Conservation (phyloP, 2,329 filamentous ascomycete species). For the Colletotrichum eleusines region DNA sequence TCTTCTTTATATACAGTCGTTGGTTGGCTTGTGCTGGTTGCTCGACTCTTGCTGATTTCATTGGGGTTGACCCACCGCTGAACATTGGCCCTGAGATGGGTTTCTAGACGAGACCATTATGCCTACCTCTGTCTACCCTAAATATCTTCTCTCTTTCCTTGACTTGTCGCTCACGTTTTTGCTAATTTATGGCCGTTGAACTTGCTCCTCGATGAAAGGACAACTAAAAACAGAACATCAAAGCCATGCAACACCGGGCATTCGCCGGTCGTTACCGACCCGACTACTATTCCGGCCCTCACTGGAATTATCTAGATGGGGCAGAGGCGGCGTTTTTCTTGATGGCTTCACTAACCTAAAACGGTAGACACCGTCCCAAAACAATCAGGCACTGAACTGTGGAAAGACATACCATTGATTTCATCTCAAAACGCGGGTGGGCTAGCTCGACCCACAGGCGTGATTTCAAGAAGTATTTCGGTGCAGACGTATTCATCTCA, state of each 20-base stretch:
- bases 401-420: too few species aligned
- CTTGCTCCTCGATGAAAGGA: not conserved
- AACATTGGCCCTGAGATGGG: too few species aligned
- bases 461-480: too few species aligned
- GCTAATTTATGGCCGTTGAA: not conserved
- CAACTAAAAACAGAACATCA: not conserved
- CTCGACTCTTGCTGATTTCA: not conserved
- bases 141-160: not conserved
- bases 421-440: too few species aligned
- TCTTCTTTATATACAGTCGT: not conserved
- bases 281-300: too few species aligned
- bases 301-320: conserved; percentile 4
- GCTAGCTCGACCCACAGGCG: too few species aligned
- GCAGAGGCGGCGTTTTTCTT: too few species aligned
- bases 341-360: too few species aligned
- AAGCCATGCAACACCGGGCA: conserved; percentile 3
- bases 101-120: not conserved
- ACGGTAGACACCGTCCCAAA: too few species aligned
- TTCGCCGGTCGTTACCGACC: conserved; percentile 14
- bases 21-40: not conserved
- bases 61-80: not conserved
- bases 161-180: not conserved
- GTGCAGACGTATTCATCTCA: too few species aligned
- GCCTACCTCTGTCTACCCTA: too few species aligned
- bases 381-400: too few species aligned